Evolutionary conservation across 1,284 basidiomycete genomes (phyloP).

Genomic region (Afroboletus lepidellus): DNA sequence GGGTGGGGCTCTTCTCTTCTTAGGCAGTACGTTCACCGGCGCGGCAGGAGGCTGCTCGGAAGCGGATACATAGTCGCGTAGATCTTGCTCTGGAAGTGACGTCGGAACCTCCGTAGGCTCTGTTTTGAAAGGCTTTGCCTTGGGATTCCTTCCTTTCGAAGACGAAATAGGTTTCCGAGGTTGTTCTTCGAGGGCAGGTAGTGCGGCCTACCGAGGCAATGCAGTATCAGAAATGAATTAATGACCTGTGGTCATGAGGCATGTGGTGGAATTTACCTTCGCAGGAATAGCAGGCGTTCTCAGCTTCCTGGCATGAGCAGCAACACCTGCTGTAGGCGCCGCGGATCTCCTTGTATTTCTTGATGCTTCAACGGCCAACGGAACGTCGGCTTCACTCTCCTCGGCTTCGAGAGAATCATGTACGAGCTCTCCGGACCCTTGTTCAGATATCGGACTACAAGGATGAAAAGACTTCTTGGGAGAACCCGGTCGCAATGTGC

Average conservation of each 20-base stretch:
- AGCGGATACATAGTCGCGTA: slow-evolving; percentile 9
- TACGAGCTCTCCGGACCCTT: slow-evolving; percentile 29
- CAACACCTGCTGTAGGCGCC: slow-evolving; percentile 3
- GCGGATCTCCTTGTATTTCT: slow-evolving; percentile 15
- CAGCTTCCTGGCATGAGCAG: slow-evolving; percentile 5
- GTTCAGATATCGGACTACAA: slow-evolving; percentile 27
- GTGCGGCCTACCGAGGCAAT: slow-evolving; percentile 1
- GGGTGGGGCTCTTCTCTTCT: slow-evolving; percentile 4
- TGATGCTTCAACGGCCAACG: slow-evolving; percentile 34
- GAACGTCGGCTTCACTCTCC: slow-evolving; percentile 38
- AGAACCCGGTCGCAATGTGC: slow-evolving; percentile 10
- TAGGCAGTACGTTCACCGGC: slow-evolving; percentile 3
- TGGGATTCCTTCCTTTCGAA: slow-evolving; percentile 12
- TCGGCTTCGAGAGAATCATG: slow-evolving; percentile 34
- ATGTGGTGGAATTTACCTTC: slow-evolving; percentile 20
- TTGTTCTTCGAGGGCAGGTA: slow-evolving; percentile 5
- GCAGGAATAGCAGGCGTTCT: slow-evolving; percentile 4
- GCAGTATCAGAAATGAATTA: slow-evolving; percentile 8
- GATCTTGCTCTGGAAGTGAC: slow-evolving; percentile 38
- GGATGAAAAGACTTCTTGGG: slow-evolving; percentile 19
- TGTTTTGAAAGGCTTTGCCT: slow-evolving; percentile 12
- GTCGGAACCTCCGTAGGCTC: slow-evolving; percentile 35
- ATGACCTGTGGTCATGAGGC: not conserved
- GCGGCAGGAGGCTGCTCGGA: not conserved
- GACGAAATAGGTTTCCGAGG: slow-evolving; percentile 11